phyloP scores from a whole-genome alignment of 2,329 filamentous ascomycete genomes.

The Botrytis galanthina region DNA sequence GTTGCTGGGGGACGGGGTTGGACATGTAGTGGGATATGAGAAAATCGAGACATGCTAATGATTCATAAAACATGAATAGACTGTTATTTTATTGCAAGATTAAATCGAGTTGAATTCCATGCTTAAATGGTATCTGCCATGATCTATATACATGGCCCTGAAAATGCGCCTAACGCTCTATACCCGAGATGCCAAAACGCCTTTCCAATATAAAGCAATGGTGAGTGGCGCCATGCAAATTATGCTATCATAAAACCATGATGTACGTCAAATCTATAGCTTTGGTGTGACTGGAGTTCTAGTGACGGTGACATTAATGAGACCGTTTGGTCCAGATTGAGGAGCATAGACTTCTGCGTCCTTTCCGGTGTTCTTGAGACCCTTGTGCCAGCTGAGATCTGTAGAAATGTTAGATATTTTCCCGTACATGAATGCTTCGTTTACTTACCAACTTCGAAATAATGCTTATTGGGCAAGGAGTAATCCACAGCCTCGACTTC shows the following conservation, averaged over 20 bases:
- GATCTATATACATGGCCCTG: background rate
- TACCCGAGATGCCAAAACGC: conserved; percentile 5
- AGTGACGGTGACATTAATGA: conserved; percentile 90
- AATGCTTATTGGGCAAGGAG: conserved; percentile 94
- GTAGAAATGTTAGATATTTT: conserved; percentile 24
- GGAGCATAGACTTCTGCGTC: conserved; percentile 95
- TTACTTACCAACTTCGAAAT: conserved; percentile 85
- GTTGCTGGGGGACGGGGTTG: background rate
- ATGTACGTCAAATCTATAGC: conserved; percentile 27
- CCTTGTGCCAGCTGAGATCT: conserved; percentile 98
- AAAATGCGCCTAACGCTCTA: conserved; percentile 14
- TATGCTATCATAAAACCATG: background rate
- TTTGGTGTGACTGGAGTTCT: conserved; percentile 42
- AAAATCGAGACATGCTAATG: background rate
- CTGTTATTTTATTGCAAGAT: background rate
- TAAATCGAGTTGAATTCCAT: conserved; percentile 27
- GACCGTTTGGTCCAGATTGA: conserved; percentile 87
- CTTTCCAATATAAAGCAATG: conserved; percentile 2
- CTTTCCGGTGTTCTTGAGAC: conserved; percentile 88
- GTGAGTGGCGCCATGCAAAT: background rate
- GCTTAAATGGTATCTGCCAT: conserved; percentile 10
- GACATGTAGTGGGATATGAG: background rate
- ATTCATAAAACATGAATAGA: background rate
- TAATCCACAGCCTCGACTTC: conserved; percentile 74
- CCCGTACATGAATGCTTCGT: background rate